These are phyloP conservation scores for Sporothrix humicola DNA, from an alignment of 2,329 filamentous ascomycete genomes.

Conservation along the genomic window DNA sequence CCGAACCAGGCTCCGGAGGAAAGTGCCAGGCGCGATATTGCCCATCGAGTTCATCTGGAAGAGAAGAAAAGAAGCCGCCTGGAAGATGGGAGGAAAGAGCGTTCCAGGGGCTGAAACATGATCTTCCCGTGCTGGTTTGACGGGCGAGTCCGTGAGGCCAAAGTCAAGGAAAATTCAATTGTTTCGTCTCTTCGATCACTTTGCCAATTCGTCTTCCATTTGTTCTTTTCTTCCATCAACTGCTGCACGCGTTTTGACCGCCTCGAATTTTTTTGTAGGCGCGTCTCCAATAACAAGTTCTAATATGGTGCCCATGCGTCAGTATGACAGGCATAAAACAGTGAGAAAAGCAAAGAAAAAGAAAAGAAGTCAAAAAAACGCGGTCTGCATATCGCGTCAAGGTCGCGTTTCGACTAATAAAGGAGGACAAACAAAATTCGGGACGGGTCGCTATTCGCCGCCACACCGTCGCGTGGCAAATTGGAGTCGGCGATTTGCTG, in stretches of 20 bases:
- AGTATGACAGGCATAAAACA: not conserved
- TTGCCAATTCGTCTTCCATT: not conserved
- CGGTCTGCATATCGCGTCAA: slow-evolving; percentile 26
- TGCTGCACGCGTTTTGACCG: not conserved
- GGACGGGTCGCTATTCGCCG: slow-evolving; percentile 30
- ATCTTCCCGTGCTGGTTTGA: slow-evolving; percentile 24
- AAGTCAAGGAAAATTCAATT: not conserved
- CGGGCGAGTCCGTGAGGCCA: slow-evolving; percentile 2
- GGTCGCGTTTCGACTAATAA: slow-evolving; percentile 23
- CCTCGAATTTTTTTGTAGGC: not conserved
- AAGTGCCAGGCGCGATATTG: not conserved
- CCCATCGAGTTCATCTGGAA: not conserved
- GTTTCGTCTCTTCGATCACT: not conserved
- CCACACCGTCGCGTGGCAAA: slow-evolving; percentile 30
- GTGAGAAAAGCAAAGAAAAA: not conserved
- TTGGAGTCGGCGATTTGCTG: not conserved
- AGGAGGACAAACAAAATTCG: not conserved
- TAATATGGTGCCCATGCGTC: not conserved
- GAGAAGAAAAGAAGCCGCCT: not conserved
- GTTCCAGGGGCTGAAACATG: slow-evolving; percentile 27
- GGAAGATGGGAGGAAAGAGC: not conserved
- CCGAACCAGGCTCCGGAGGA: slow-evolving; percentile 6
- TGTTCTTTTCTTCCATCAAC: not conserved
- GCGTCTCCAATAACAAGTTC: slow-evolving; percentile 9
- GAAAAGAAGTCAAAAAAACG: slow-evolving; percentile 13